Evolutionary conservation across 805 yeast genomes (phyloP), one percentile per base, ranked within the genome.

Genomic region (Myxozyma udenii): DNA sequence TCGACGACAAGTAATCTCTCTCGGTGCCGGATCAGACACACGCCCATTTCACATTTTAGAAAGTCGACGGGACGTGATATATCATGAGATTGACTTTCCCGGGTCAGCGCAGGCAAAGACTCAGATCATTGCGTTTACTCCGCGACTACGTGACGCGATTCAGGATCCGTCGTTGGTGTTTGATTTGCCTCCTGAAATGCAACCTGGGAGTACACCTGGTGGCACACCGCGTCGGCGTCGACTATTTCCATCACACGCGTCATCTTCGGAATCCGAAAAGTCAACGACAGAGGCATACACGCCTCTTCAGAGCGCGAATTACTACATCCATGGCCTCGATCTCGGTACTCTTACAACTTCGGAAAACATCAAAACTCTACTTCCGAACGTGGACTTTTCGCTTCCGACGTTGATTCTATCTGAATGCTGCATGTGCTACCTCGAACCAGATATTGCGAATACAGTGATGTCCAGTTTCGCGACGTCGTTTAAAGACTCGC

Each of bases 1-100:
- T n/a, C 28, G 46, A 60, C 24, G 26, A 35, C 74, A 84, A 62
- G 75, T 85, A 14, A 68, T 86, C 1, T 83, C 88, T 0, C 64
- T 85, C n/a, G 95, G 95, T 0, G 83, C 90, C 1, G 95, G 95
- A 3, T 83, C 87, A 14, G 95, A 86, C 61, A 84, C 93, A 0
- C 65, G 91, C 47, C 75, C 78, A 14, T 84, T 85, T 63, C 46
- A 68, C 42, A 33, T 58, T 9, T 32, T 62, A 22, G 39, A 48
- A 19, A 23, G n/a, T 14, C 39, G 36, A 3, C 6, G n/a, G 18
- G 32, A 16, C 4, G 47, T 6, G 3, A 62, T 60, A 1, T 80
- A 81, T 60, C 72, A 76, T 53, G 95, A 85, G 63, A 63, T 83
- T 21, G 95, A 85, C 66, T 84, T 85, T 62, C 76, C 76, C 7